Conservation (phyloP, 257 asterid genomes). For the Cordia subcordata region DNA sequence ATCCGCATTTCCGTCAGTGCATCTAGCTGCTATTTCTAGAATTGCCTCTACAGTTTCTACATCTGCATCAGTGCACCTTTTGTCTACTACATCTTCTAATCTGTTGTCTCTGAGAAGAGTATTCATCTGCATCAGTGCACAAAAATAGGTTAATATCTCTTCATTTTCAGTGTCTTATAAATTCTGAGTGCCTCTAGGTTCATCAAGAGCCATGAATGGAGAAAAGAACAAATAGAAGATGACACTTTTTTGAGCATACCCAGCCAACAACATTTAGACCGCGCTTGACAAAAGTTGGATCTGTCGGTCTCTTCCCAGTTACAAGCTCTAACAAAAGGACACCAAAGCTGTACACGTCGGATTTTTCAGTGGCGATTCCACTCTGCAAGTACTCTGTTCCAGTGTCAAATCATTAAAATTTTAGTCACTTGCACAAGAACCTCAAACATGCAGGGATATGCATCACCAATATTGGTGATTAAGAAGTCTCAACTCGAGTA, state of each 20-base stretch:
- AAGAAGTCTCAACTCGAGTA: too few species aligned
- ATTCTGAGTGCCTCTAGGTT: too few species aligned
- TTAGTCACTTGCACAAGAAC: too few species aligned
- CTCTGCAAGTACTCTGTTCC: slow-evolving; percentile 88
- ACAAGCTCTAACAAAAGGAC: slow-evolving; percentile 83
- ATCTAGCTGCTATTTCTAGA: slow-evolving; percentile 74
- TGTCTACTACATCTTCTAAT: slow-evolving; percentile 63
- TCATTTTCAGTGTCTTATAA: too few species aligned
- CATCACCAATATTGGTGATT: too few species aligned
- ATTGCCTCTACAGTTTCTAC: slow-evolving; percentile 79
- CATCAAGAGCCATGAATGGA: too few species aligned
- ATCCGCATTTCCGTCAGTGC: slow-evolving; percentile 82
- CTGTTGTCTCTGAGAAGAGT: slow-evolving; percentile 61
- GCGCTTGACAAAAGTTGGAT: slow-evolving; percentile 70
- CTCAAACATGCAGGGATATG: too few species aligned
- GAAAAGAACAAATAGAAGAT: background rate
- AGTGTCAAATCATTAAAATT: background rate
- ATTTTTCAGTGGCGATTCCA: slow-evolving; percentile 89
- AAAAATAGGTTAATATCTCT: too few species aligned
- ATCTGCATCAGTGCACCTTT: slow-evolving; percentile 64
- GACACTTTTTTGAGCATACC: slow-evolving; percentile 36
- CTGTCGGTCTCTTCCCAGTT: slow-evolving; percentile 92
- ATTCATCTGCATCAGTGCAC: slow-evolving; percentile 50
- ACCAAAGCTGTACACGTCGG: slow-evolving; percentile 93
- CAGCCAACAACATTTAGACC: slow-evolving; percentile 95